These are phyloP conservation scores for Emericellopsis atlantica DNA, from an alignment of 2,329 filamentous ascomycete genomes.

Conservation along the genomic window DNA sequence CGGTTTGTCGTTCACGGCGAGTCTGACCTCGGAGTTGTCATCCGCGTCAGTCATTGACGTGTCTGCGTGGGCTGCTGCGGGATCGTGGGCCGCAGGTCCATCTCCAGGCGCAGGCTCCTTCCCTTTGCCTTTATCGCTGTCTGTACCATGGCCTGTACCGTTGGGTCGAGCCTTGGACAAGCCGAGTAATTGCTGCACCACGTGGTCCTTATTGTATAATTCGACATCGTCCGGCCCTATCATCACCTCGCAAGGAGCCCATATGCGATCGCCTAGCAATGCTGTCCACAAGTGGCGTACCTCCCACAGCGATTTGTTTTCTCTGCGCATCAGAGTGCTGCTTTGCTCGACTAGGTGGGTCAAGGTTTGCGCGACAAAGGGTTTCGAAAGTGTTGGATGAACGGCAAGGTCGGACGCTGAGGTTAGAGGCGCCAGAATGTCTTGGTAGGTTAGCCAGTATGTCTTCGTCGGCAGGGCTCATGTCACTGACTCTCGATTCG, in stretches of 20 bases:
- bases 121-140: conserved; percentile 2
- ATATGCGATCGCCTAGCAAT: conserved; percentile 62
- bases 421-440: conserved; percentile 63
- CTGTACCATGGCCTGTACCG: conserved; percentile 1
- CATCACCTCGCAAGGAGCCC: conserved; percentile 49
- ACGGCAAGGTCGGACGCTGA: conserved; percentile 60
- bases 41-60: conserved; percentile 9
- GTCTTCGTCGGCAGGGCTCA: background rate
- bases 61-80: conserved; percentile 6
- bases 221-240: conserved; percentile 41
- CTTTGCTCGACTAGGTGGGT: conserved; percentile 59
- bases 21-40: background rate
- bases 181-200: conserved; percentile 22
- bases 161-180: conserved; percentile 9
- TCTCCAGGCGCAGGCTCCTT: conserved; percentile 6
- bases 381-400: conserved; percentile 62
- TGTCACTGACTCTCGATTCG: conserved; percentile 51
- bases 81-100: background rate
- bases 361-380: conserved; percentile 63
- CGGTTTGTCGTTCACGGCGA: background rate
- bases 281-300: conserved; percentile 63
- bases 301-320: conserved; percentile 59
- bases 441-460: conserved; percentile 28
- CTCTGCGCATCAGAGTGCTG: conserved; percentile 59
- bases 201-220: conserved; percentile 36